Base-by-base conservation (phyloP, 192 early-diverging fungal species). In the Piromyces finnis region DNA sequence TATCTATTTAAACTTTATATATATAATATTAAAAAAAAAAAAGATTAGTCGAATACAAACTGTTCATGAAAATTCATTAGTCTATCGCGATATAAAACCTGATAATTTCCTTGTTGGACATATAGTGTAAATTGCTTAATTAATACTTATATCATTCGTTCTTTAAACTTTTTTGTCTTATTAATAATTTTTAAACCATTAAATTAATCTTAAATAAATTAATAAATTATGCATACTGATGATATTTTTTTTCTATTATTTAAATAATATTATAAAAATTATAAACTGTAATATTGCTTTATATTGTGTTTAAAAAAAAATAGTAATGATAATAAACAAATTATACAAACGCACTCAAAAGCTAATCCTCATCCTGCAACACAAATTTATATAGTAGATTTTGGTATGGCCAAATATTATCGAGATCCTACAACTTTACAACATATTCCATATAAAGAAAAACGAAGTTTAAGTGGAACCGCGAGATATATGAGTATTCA, bases 401-500 rank as follows among this genome's bases (percentile, higher is more conserved):
- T 98, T 89, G 97, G 97, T 77, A 97, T 99, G 95, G 97, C 95
- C 77, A 99, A 99, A 86, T 91, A 97, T 82, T 99, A 97, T 82
- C 89, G 96, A 28, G 97, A 99, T 84, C 96, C 96, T 29, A 95
- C 92, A 83, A 97, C 96, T 32, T 93, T 94, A 84, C 92, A 95
- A 82, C 97, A 99, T 89, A 99, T 99, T 83, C 96, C 97, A 77
- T 99, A 95, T 87, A 89, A 95, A 36, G 97, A 99, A 88, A 91
- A 96, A 81, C 97, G 97, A 88, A 92, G 89, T 83, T 86, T 99
- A 36, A 94, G 93, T 77, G 97, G 97, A 51, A 99, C 97, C n/a
- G 97, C 97, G 15, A 93, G 97, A 78, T 99, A 99, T 86, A 97
- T 97, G 96, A 94, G 92, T 83, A 98, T 98, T 84, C 95, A 99